These are phyloP conservation scores for Helotiales sp. DNA, from an alignment of 2,329 filamentous ascomycete genomes.

Conservation along the genomic window DNA sequence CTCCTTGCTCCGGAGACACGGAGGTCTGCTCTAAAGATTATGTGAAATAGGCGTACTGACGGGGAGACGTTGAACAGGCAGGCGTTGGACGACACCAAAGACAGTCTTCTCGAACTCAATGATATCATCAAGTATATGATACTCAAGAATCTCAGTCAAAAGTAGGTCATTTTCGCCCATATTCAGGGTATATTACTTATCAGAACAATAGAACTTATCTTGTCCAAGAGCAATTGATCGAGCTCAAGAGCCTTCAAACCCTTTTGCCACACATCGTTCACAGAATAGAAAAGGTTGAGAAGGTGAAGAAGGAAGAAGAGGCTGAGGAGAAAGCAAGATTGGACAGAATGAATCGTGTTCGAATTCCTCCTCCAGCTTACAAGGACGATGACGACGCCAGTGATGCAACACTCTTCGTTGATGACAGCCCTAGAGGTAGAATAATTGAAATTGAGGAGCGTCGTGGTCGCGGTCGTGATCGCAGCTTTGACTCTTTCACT, in stretches of 20 bases:
- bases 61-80: too few species aligned
- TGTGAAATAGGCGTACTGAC: too few species aligned
- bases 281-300: conserved; percentile 8
- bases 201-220: conserved; percentile 5
- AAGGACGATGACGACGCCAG: conserved; percentile 9
- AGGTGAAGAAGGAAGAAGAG: conserved; percentile 1
- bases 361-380: background rate
- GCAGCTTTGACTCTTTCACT: background rate
- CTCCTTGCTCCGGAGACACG: too few species aligned
- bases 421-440: background rate
- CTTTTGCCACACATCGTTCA: conserved; percentile 17
- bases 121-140: conserved; percentile 20
- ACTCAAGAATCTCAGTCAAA: conserved; percentile 14
- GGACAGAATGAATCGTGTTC: background rate
- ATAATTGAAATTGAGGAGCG: conserved; percentile 3
- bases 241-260: conserved; percentile 7
- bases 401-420: conserved; percentile 10
- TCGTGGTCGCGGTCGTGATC: background rate
- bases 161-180: background rate
- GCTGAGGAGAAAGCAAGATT: background rate
- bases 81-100: conserved; percentile 14
- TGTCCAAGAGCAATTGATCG: conserved; percentile 4
- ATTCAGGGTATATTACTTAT: background rate
- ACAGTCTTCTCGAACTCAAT: conserved; percentile 14
- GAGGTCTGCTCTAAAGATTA: too few species aligned